Base-by-base conservation (phyloP, 1,284 basidiomycete species). In the Fomes fomentarius region DNA sequence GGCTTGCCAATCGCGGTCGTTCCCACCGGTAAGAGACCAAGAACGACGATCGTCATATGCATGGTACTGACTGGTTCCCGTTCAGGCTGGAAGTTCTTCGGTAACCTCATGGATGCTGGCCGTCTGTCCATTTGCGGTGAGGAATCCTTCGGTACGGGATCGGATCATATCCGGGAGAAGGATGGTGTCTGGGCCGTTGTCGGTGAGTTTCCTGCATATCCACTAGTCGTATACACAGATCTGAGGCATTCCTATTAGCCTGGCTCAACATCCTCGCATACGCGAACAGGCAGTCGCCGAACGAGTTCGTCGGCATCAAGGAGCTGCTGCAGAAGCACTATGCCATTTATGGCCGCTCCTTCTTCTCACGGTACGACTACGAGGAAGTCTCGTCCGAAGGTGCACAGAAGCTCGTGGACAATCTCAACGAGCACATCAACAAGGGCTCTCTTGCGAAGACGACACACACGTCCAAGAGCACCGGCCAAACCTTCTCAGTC, bases 291-390 rank as follows among this genome's bases (percentile, higher is more conserved):
- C 82, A 91, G 58, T 89, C 91, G 53, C 83, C 86, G 17, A 83
- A 82, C 69, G 81, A 89, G 71, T 77, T 82, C 45, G 76, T 91
- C 49, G 93, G 92, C 17, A 96, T 98, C 76, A 94, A 94, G 60
- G 94, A 96, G 67, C 76, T 97, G 61, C 83, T 97, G 37, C 79
- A 87, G 62, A 84, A 82, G 60, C 94, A 96, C 80, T 99, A 98
- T 77, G 79, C 83, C 60, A 88, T 84, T 66, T 99, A 99, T 75
- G 96, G 96, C 39, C 94, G 96, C 61, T 95, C 91, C 58, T 99
- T 98, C 85, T 99, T 98, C 84, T 95, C 92, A 58, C 89, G 94
- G 62, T 99, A 99, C 76, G 96, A 99, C 77, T 99, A 99, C 77
- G 96, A 99, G 73, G 97, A 99, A 73, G 94, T 98, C 45, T 84